A percentile compares a stretch with the other conserved stretches of the same genome.
Evolutionary conservation across 1,284 basidiomycete species (phyloP).

Genomic region (Heimioporus retisporus): DNA sequence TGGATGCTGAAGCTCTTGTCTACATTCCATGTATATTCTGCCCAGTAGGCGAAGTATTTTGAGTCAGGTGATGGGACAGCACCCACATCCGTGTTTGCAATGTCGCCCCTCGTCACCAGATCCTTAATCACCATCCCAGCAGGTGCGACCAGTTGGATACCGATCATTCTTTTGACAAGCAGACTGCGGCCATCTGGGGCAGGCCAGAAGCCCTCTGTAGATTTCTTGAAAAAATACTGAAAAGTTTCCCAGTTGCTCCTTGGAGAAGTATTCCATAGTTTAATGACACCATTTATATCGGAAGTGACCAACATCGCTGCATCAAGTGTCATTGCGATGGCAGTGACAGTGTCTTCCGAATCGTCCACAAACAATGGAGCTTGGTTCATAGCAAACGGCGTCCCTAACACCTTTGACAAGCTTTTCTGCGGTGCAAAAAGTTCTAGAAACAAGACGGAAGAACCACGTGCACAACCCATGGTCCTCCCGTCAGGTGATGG

Average conservation of each 20-base stretch:
- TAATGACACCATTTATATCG: conserved; percentile 15
- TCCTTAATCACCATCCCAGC: conserved; percentile 22
- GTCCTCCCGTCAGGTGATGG: conserved; percentile 21
- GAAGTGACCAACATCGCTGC: conserved; percentile 20
- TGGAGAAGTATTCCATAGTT: conserved; percentile 26
- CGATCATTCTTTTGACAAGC: conserved; percentile 23
- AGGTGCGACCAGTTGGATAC: conserved; percentile 17
- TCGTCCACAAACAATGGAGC: conserved; percentile 19
- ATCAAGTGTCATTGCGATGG: conserved; percentile 23
- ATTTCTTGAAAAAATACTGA: conserved; percentile 7
- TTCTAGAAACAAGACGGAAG: conserved; percentile 19
- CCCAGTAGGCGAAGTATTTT: conserved; percentile 33
- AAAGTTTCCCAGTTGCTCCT: conserved; percentile 20
- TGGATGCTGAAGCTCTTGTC: conserved; percentile 28
- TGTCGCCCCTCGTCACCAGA: conserved; percentile 29
- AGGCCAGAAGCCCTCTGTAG: conserved; percentile 19
- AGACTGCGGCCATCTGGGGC: conserved; percentile 23
- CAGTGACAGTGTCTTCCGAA: conserved; percentile 1
- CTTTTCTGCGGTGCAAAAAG: conserved; percentile 3
- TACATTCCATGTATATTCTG: conserved; percentile 30
- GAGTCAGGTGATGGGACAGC: conserved; percentile 31
- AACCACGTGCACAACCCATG: conserved; percentile 12
- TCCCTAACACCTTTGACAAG: conserved; percentile 21
- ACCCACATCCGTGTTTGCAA: conserved; percentile 1
- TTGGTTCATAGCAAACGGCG: conserved; percentile 15